phyloP scores from a whole-genome alignment of 345 rosid genomes.

The Brassica napus region DNA sequence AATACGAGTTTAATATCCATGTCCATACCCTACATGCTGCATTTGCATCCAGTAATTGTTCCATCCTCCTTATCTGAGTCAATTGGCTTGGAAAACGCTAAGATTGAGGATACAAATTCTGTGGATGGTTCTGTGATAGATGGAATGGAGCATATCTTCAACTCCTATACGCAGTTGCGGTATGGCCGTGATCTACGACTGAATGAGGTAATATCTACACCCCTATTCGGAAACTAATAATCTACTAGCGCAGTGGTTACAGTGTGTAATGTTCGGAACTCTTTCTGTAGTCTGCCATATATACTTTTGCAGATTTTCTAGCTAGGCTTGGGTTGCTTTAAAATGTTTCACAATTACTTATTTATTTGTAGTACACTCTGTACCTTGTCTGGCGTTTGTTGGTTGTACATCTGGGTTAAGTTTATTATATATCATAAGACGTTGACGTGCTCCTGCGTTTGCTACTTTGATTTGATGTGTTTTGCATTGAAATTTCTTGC shows the following conservation, averaged over 20 bases:
- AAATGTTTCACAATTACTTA: slow-evolving; percentile 8
- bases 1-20: slow-evolving; percentile 63
- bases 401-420: slow-evolving; percentile 9
- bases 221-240: background rate
- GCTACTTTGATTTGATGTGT: slow-evolving; percentile 14
- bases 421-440: background rate
- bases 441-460: background rate
- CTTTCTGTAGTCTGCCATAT: background rate
- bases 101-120: slow-evolving; percentile 78
- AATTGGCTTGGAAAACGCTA: slow-evolving; percentile 60
- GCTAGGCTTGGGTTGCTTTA: too few relatives aligned
- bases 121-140: slow-evolving; percentile 73
- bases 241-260: background rate
- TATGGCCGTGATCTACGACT: slow-evolving; percentile 93
- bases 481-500: slow-evolving; percentile 14
- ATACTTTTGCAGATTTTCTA: slow-evolving; percentile 13
- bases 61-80: slow-evolving; percentile 80
- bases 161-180: slow-evolving; percentile 68
- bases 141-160: slow-evolving; percentile 43
- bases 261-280: slow-evolving; percentile 2
- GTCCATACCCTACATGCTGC: slow-evolving; percentile 94
- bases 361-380: slow-evolving; percentile 12
- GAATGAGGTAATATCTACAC: slow-evolving; percentile 68
- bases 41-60: slow-evolving; percentile 87
- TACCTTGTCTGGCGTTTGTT: background rate